Evolutionary conservation across 768 basidiomycete species (phyloP).

Genomic region (Crepidotus variabilis): DNA sequence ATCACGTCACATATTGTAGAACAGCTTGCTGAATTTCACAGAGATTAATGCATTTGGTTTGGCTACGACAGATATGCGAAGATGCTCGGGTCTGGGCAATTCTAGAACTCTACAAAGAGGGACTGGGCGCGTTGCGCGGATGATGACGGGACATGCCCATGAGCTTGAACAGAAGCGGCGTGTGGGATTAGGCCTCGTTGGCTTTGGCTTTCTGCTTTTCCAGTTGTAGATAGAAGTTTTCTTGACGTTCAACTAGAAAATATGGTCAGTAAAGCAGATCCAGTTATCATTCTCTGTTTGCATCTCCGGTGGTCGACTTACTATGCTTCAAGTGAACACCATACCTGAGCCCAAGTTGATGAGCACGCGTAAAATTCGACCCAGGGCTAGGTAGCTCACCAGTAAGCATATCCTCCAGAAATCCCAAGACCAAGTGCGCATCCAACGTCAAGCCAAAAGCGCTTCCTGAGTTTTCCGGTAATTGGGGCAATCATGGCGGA

Average conservation of each 20-base stretch:
- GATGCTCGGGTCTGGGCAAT: conserved; percentile 11
- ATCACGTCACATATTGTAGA: too few species aligned
- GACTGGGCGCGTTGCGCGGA: not conserved
- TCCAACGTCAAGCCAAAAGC: conserved; percentile 82
- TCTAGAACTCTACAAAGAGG: conserved; percentile 18
- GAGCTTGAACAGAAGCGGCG: not conserved
- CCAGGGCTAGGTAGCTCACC: conserved; percentile 47
- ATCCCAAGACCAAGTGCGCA: conserved; percentile 75
- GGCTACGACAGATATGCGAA: not conserved
- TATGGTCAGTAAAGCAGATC: not conserved
- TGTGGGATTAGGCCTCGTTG: conserved; percentile 3
- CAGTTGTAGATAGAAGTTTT: conserved; percentile 82
- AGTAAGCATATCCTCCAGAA: conserved; percentile 74
- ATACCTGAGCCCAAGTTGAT: conserved; percentile 56
- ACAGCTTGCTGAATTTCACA: too few species aligned
- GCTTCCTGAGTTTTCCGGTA: conserved; percentile 90
- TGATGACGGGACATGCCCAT: not conserved
- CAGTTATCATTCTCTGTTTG: not conserved
- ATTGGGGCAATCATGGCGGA: conserved; percentile 82
- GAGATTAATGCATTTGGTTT: conserved; percentile 2
- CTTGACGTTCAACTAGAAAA: conserved; percentile 71
- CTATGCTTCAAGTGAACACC: conserved; percentile 71
- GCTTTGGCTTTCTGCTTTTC: conserved; percentile 55
- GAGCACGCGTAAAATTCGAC: conserved; percentile 6
- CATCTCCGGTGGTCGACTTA: conserved; percentile 38